These are phyloP conservation scores for Mentha longifolia DNA, from an alignment of 257 asterid species.

Conservation along the genomic window DNA sequence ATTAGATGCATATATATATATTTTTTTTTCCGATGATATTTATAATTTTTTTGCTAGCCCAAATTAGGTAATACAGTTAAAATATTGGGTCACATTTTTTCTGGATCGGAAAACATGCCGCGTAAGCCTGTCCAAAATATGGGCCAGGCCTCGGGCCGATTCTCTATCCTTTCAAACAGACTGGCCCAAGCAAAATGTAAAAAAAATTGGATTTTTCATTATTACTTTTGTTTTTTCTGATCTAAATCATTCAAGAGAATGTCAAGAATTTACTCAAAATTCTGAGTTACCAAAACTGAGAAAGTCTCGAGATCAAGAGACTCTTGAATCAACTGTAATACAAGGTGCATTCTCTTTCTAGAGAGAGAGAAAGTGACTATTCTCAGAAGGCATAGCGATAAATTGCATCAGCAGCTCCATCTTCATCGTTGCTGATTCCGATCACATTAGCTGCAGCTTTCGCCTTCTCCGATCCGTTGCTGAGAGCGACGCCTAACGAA, in stretches of 20 bases:
- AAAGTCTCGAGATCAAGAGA: conserved; percentile 2
- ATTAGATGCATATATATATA: too few species aligned
- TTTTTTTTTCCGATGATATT: too few species aligned
- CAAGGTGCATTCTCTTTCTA: background rate
- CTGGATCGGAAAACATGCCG: too few species aligned
- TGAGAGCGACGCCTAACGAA: conserved; percentile 83
- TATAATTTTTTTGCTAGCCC: too few species aligned
- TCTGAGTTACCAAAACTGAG: background rate
- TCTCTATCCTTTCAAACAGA: too few species aligned
- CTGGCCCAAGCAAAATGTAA: too few species aligned
- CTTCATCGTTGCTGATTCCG: conserved; percentile 91
- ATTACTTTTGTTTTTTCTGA: background rate
- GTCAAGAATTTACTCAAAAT: conserved; percentile 1
- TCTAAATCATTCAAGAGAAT: conserved; percentile 3
- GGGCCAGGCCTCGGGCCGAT: too few species aligned
- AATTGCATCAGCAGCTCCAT: conserved; percentile 97
- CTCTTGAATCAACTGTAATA: background rate
- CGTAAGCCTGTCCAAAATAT: too few species aligned
- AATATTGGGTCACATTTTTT: too few species aligned
- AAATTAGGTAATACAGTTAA: too few species aligned
- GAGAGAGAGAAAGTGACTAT: conserved; percentile 12
- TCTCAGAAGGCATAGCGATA: conserved; percentile 84
- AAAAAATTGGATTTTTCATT: too few species aligned
- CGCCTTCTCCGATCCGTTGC: conserved; percentile 92
- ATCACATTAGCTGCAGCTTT: conserved; percentile 85